These are phyloP conservation scores for Crithidia sp. DNA, from an alignment of 208 protist species.

Conservation along the genomic window DNA sequence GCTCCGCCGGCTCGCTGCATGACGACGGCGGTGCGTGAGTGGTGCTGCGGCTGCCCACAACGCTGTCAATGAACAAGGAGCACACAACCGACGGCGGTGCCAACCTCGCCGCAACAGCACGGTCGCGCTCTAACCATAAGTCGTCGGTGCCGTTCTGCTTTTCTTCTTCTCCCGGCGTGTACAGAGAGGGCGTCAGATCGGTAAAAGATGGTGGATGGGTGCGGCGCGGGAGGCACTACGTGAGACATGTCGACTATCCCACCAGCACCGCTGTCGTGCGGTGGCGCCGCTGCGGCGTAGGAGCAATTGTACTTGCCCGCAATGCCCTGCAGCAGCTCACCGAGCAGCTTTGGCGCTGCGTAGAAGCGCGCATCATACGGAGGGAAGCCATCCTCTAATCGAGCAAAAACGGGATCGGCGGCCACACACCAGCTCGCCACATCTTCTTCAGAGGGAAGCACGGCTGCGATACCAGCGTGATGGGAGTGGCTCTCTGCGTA, in stretches of 20 bases:
- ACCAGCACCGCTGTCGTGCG: not conserved
- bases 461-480: too few species aligned
- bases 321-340: constrained; percentile 64
- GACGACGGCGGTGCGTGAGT: not conserved
- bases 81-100: constrained; percentile 19
- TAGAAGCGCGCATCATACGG: constrained; percentile 60
- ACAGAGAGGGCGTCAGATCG: constrained; percentile 13
- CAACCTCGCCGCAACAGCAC: not conserved
- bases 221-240: not conserved
- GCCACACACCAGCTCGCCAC: constrained; percentile 24
- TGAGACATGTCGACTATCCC: too few species aligned
- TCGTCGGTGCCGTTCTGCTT: not conserved
- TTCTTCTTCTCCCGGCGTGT: not conserved
- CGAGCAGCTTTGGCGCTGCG: constrained; percentile 55
- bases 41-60: not conserved
- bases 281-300: constrained; percentile 27
- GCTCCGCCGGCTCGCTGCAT: not conserved
- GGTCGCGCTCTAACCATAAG: not conserved
- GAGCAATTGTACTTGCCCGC: constrained; percentile 56
- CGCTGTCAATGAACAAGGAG: constrained; percentile 21
- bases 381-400: constrained; percentile 41
- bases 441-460: not conserved
- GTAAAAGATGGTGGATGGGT: constrained; percentile 29
- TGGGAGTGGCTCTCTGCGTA: not conserved
- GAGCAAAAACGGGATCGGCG: constrained; percentile 29